Evolutionary conservation across 257 asterid genomes (phyloP), one percentile per base, ranked within the genome.

Genomic region (Dorcoceras hygrometricum): DNA sequence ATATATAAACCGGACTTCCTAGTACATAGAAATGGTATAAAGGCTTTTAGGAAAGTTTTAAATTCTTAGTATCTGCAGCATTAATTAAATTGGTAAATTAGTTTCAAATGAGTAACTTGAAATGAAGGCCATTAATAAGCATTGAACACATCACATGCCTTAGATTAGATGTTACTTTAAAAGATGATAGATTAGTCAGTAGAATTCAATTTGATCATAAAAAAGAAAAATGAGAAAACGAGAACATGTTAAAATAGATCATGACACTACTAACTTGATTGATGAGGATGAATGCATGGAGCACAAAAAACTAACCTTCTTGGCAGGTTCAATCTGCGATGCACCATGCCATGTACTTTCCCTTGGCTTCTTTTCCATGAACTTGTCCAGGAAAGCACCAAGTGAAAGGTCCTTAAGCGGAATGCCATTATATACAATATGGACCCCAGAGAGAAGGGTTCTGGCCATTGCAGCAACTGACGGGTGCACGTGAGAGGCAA

Each of bases 321-420:
- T 88, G 39, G 95, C 78, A 10, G 99, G 99, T 81, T 90, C 97
- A 67, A 93, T 90, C 63, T 88, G 83, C 36, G 97, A 86, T 71
- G 88, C 89, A 57, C 96, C 99, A 22, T 89, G 99, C 99, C 99
- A 93, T 36, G 86, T 75, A 65, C 63, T 83, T 68, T 83, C 91
- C 76, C 81, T 90, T 54, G 99, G 92, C 78, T 88, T 93, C 89
- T 90, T 93, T 78, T 93, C 99, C 96, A 90, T 90, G 81, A 93
- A 86, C 80, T 93, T 93, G 83, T 93, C 96, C 69, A 93, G 76
- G 84, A 93, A 93, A 0, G 99, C 82, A 74, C 78, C 71, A 27
- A 93, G 86, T 4, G 97, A 84, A 53, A 93, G 95, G 70, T 93
- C 99, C 26, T 57, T 86, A 10, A 93, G 76, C 54, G 97, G 99